Base-by-base conservation (phyloP, 2,329 filamentous ascomycete genomes). In the Neonectria punicea region DNA sequence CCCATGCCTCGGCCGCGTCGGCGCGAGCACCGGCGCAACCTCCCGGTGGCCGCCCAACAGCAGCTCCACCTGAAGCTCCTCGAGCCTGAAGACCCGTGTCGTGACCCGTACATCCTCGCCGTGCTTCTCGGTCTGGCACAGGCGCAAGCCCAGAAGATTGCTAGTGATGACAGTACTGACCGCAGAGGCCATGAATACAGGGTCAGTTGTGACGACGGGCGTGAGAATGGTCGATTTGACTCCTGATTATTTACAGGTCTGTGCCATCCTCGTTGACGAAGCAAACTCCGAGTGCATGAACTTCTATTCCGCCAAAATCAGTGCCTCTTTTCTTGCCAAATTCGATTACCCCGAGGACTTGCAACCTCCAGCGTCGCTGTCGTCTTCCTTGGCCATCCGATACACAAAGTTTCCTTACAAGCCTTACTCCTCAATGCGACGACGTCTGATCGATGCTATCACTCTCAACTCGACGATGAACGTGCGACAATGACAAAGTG, bases 21-120 rank as follows among this genome's bases (percentile, higher is more conserved):
- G 1, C 32, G 41, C 2, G 30, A 43, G 36, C 41, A 54, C 8
- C 16, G 30, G 18, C 51, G 54, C 2, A 74, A 74, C 10, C 46
- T 61, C 2, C 70, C 72, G 1, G 70, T 67, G 1, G 66, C 65
- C 11, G 51, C 59, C 9, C 43, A 70, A 2, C 65, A 61, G 1
- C 51, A 63, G 39, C 54, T 71, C 51, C 63, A 67, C 30, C 14
- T 74, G 5, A 74, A 72, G 28, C 62, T 56, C 10, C 53, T 73
- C 1, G 63, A 72, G 34, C 71, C 73, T 1, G 16, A 50, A 7
- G 65, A 75, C 9, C 66, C 63, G 6, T 67, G 63, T 47, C 63
- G 64, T 3, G 73, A 74, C 41, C 73, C 73, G 1, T 74, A 74
- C 20, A 69, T 75, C 10, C 46, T 74, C 6, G 69, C 62, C 8